Evolutionary conservation across 495 filamentous ascomycete genomes (phyloP).

Genomic region (Aspergillus ellipticus): DNA sequence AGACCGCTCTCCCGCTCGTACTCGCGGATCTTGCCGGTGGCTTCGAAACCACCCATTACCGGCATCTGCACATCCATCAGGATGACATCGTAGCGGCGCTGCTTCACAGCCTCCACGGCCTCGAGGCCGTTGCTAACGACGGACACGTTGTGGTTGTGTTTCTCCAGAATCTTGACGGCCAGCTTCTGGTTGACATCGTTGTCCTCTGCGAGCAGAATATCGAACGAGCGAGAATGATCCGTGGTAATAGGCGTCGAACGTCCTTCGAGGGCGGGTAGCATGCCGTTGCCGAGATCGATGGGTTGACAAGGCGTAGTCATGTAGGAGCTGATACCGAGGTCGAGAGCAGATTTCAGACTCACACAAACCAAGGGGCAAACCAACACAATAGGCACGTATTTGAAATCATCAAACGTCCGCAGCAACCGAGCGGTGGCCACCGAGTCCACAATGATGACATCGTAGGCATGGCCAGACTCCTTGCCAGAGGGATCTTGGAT

Average conservation of each 20-base stretch:
- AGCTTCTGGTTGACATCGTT: conserved; percentile 97
- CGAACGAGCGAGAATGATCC: conserved; percentile 92
- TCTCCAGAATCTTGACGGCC: conserved; percentile 95
- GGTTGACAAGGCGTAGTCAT: conserved; percentile 97
- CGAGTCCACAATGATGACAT: conserved; percentile 96
- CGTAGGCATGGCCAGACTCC: conserved; percentile 69
- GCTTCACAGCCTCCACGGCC: conserved; percentile 83
- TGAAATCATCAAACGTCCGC: conserved; percentile 87
- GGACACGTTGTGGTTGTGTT: conserved; percentile 94
- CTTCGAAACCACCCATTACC: conserved; percentile 98
- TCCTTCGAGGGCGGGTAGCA: conserved; percentile 96
- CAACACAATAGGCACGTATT: conserved; percentile 95
- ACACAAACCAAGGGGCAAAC: conserved; percentile 88
- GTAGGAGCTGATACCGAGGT: conserved; percentile 95
- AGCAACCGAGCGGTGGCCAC: conserved; percentile 83
- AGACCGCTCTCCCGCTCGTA: conserved; percentile 76
- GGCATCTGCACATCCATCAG: conserved; percentile 99
- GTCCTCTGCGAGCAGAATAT: conserved; percentile 94
- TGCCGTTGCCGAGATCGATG: conserved; percentile 95
- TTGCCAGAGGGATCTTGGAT: conserved; percentile 52
- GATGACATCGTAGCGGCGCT: conserved; percentile 91
- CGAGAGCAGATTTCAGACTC: conserved; percentile 88
- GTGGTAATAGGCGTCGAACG: conserved; percentile 86
- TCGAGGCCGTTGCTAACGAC: conserved; percentile 95
- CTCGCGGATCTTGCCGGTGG: conserved; percentile 93